Evolutionary conservation across 495 filamentous ascomycete genomes (phyloP).

Genomic region (Lepidopterella palustris): DNA sequence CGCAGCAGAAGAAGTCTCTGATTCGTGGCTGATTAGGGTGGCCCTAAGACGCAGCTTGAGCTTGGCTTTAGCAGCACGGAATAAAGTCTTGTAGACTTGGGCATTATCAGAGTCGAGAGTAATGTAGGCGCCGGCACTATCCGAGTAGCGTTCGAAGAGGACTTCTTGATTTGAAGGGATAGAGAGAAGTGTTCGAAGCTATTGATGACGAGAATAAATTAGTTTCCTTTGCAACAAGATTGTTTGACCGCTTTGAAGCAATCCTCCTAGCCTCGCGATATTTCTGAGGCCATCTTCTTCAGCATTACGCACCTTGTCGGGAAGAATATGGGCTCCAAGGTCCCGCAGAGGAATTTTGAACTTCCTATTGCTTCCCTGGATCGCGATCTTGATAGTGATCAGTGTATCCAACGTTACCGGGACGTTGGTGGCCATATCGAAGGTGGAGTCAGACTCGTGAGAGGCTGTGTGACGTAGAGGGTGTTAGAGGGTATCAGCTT

Average conservation of each 20-base stretch:
- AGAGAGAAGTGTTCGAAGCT: conserved; percentile 65
- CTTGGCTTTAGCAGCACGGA: conserved; percentile 96
- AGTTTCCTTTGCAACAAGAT: neutral
- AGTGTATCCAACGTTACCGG: conserved; percentile 62
- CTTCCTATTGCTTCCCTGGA: conserved; percentile 65
- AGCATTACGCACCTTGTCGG: conserved; percentile 69
- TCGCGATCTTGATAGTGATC: conserved; percentile 78
- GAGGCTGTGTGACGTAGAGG: conserved; percentile 17
- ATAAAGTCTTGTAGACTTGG: conserved; percentile 91
- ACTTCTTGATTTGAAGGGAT: conserved; percentile 63
- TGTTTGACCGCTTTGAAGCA: neutral
- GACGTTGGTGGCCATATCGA: conserved; percentile 47
- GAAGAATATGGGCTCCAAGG: conserved; percentile 66
- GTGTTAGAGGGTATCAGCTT: neutral
- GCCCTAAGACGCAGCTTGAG: conserved; percentile 89
- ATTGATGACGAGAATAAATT: neutral
- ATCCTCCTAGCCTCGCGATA: neutral
- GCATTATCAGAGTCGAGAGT: conserved; percentile 69
- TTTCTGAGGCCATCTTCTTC: conserved; percentile 24
- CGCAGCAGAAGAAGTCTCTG: conserved; percentile 2
- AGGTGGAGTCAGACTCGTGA: neutral
- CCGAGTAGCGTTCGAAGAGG: conserved; percentile 90
- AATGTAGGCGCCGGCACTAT: conserved; percentile 78
- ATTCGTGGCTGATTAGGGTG: conserved; percentile 38
- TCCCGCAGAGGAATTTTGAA: conserved; percentile 89